Base-by-base conservation (phyloP, 768 basidiomycete species). In the Pleurotus cornucopiae region DNA sequence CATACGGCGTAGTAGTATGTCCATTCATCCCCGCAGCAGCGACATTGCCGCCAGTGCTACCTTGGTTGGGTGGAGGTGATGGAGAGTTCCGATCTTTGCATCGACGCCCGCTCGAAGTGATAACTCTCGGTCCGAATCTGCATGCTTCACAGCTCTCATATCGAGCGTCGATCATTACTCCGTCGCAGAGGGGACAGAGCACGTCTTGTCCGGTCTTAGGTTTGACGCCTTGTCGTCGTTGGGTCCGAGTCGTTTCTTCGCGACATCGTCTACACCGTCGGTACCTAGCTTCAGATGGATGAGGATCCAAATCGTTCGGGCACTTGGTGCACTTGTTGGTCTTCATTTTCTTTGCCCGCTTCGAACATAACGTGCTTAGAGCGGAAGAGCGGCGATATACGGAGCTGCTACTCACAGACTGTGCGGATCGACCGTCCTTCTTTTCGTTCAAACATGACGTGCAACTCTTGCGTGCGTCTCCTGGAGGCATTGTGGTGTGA, bases 191-290 rank as follows among this genome's bases (percentile, higher is more conserved):
- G 9, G 37, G 6, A 25, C 51, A 53, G 9, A 23, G 3, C 39
- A n/a, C 34, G 25, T 53, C 51, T 12, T 34, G 18, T 53, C 51
- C 51, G 11, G 39, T 53, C 18, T n/a, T n/a, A 16, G 51, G 51
- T 5, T n/a, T 12, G 5, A 53, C 51, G n/a, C 51, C 51, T 23
- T 23, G 13, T 40, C 38, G 16, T 5, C 51, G 51, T 20, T 30
- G 51, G 9, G 21, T 21, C 6, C 51, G 18, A 1, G 25, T 12
- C 6, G 5, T 25, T 11, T 53, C 51, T 30, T 53, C 51, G 7
- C 18, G 37, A 23, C 51, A 53, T n/a, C 51, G 51, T 43, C 51
- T 37, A 41, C 51, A 53, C 7, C 51, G 51, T 12, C 49, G 13
- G 26, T 51, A 30, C 5, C 6, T 13, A 0, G 49, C 26, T 4